These are phyloP conservation scores for Escovopsis sp. DNA, from an alignment of 2,329 filamentous ascomycete genomes.

Conservation along the genomic window DNA sequence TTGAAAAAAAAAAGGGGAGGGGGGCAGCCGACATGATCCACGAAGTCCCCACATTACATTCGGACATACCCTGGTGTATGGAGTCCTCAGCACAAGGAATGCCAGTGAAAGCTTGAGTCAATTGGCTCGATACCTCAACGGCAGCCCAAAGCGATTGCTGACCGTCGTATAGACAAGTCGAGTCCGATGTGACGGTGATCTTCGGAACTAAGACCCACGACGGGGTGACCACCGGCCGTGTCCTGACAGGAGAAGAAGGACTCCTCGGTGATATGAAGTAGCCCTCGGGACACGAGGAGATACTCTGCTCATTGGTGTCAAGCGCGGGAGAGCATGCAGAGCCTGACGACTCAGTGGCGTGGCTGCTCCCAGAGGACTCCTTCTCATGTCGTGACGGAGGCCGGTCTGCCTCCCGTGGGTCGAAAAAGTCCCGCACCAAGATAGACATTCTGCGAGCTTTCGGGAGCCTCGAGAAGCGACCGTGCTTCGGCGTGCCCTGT, in stretches of 20 bases:
- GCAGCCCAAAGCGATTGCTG: conserved; percentile 30
- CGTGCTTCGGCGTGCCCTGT: too few relatives aligned
- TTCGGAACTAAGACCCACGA: conserved; percentile 24
- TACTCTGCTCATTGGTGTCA: neutral
- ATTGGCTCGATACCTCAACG: conserved; percentile 30
- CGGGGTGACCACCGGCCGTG: neutral
- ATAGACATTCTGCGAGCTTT: too few relatives aligned
- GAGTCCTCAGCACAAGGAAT: neutral
- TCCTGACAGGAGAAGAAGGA: neutral
- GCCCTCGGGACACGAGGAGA: neutral
- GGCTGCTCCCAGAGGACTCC: neutral
- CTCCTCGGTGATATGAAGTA: neutral
- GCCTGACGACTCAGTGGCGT: too few relatives aligned
- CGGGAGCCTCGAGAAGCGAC: too few relatives aligned
- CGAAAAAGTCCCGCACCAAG: too few relatives aligned
- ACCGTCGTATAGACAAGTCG: conserved; percentile 19
- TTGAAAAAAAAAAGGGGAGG: too few relatives aligned
- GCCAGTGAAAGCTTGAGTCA: conserved; percentile 13
- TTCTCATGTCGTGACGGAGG: neutral
- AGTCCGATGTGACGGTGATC: conserved; percentile 29
- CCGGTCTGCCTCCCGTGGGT: too few relatives aligned
- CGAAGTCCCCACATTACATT: too few relatives aligned
- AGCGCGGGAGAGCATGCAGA: neutral
- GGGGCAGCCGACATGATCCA: too few relatives aligned
- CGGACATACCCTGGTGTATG: too few relatives aligned